Percentiles rank a stretch among this genome's conserved stretches.
These are phyloP conservation scores for Phytophthora citrophthora DNA, from an alignment of 352 stramenopile species.

Conservation along the genomic window DNA sequence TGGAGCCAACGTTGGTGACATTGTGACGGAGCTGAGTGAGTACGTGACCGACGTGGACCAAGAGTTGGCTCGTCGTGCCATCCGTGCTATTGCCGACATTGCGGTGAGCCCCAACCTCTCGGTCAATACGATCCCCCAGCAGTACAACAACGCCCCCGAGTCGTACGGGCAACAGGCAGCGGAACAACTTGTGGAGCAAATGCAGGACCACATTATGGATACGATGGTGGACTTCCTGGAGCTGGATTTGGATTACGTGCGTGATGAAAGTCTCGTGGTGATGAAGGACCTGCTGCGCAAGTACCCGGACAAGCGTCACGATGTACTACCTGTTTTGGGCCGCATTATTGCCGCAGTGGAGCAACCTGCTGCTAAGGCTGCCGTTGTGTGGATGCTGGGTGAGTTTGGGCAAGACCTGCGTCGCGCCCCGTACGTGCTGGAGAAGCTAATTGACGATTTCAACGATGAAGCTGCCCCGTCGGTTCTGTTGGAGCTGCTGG, in stretches of 20 bases:
- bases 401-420: conserved; percentile 95
- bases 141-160: conserved; percentile 61
- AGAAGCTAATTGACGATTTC: conserved; percentile 96
- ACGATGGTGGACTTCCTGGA: conserved; percentile 97
- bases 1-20: conserved; percentile 93
- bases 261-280: conserved; percentile 95
- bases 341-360: conserved; percentile 79
- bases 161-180: conserved; percentile 72
- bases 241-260: conserved; percentile 97
- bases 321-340: conserved; percentile 89
- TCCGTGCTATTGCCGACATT: conserved; percentile 95
- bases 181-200: conserved; percentile 66
- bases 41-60: conserved; percentile 96
- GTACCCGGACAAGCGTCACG: conserved; percentile 93
- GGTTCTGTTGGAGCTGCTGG: conserved; percentile 96
- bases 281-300: conserved; percentile 97
- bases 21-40: conserved; percentile 97
- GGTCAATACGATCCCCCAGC: conserved; percentile 42
- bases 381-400: conserved; percentile 96
- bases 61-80: conserved; percentile 91
- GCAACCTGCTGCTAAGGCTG: conserved; percentile 91
- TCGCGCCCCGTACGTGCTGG: conserved; percentile 96
- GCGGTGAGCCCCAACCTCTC: conserved; percentile 86
- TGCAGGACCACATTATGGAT: conserved; percentile 90
- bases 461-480: conserved; percentile 86